Conservation (phyloP, 2,329 filamentous ascomycete species). For the Dactylonectria estremocensis region DNA sequence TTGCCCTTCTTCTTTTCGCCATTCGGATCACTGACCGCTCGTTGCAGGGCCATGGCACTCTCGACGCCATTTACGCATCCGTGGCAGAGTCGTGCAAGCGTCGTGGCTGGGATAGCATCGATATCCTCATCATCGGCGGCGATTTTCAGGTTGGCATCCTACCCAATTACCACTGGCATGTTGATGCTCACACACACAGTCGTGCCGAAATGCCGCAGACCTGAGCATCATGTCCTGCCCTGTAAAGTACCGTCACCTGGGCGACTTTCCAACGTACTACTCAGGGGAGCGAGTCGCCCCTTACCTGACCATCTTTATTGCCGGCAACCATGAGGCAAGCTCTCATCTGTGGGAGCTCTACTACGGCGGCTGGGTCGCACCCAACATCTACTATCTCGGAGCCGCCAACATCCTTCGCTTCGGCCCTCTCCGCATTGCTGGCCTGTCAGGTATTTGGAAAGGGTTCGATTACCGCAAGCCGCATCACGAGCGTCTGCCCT, state of each 20-base stretch:
- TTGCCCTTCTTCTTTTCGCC: too few relatives aligned
- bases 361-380: slow-evolving; percentile 97
- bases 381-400: slow-evolving; percentile 97
- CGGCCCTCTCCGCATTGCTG: slow-evolving; percentile 89
- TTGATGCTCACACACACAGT: slow-evolving; percentile 60
- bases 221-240: slow-evolving; percentile 92
- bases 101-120: slow-evolving; percentile 85
- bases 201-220: slow-evolving; percentile 90
- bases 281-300: slow-evolving; percentile 83
- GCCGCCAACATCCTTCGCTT: slow-evolving; percentile 90
- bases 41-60: slow-evolving; percentile 86
- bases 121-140: slow-evolving; percentile 93
- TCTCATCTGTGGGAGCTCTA: slow-evolving; percentile 93
- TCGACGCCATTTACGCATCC: slow-evolving; percentile 92
- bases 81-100: slow-evolving; percentile 77
- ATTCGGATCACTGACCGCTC: slow-evolving; percentile 38
- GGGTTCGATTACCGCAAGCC: slow-evolving; percentile 87
- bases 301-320: slow-evolving; percentile 92
- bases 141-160: slow-evolving; percentile 82
- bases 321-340: slow-evolving; percentile 95
- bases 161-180: background rate
- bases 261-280: slow-evolving; percentile 97
- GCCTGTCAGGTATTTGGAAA: slow-evolving; percentile 96
- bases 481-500: slow-evolving; percentile 90
- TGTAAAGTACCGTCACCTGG: slow-evolving; percentile 86